These are phyloP conservation scores for Marchantia polymorpha DNA, from an alignment of 225 moss, liverwort and hornwort genomes.

Conservation along the genomic window DNA sequence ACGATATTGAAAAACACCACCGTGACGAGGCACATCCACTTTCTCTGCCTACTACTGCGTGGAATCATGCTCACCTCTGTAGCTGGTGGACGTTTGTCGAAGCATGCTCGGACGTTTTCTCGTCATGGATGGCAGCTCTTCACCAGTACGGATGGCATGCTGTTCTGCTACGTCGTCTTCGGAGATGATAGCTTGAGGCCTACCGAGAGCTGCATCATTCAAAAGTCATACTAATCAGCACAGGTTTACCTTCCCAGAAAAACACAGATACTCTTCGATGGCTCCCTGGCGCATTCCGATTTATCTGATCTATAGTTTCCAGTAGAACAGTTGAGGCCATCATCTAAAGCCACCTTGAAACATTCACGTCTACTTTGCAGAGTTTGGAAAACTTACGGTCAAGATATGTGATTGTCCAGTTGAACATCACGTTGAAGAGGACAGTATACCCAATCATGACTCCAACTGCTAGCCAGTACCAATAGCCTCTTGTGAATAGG, in stretches of 20 bases:
- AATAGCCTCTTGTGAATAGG: conserved; percentile 20
- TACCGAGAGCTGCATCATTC: conserved; percentile 11
- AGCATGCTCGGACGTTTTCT: conserved; percentile 13
- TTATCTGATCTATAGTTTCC: not conserved
- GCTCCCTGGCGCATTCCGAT: not conserved
- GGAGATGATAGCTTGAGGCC: conserved; percentile 16
- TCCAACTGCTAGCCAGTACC: conserved; percentile 23
- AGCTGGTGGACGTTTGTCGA: conserved; percentile 21
- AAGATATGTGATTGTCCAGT: conserved; percentile 11
- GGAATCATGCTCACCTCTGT: conserved; percentile 13
- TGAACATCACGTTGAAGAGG: conserved; percentile 29
- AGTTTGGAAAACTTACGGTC: not conserved
- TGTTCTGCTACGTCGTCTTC: conserved; percentile 14
- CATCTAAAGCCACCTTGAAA: not conserved
- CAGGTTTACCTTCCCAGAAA: too few relatives aligned
- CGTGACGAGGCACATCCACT: not conserved
- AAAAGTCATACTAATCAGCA: not conserved
- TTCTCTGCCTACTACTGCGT: not conserved
- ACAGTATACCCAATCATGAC: conserved; percentile 28
- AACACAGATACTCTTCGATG: too few relatives aligned
- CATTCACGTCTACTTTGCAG: not conserved
- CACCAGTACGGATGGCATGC: conserved; percentile 19
- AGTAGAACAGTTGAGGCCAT: too few relatives aligned
- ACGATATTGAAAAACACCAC: not conserved
- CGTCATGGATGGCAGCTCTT: conserved; percentile 14